Evolutionary conservation across 345 rosid genomes (phyloP).

Genomic region (Garcia nutans): DNA sequence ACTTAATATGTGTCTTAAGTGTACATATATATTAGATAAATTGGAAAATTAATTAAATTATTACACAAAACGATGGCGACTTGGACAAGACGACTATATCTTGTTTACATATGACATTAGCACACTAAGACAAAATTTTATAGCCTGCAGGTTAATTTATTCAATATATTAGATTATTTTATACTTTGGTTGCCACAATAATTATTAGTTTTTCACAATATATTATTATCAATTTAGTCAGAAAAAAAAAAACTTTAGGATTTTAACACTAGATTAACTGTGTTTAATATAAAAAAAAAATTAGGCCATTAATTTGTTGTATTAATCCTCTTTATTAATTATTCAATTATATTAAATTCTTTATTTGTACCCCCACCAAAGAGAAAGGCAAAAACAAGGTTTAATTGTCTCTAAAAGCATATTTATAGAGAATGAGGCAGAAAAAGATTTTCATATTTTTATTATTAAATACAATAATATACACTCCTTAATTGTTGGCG

Average conservation of each 20-base stretch:
- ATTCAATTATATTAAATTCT: too few relatives aligned
- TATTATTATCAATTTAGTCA: neutral
- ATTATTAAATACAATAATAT: too few relatives aligned
- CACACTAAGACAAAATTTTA: neutral
- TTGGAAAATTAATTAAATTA: too few relatives aligned
- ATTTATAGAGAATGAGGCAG: neutral
- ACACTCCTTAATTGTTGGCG: too few relatives aligned
- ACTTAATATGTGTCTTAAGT: too few relatives aligned
- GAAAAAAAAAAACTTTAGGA: too few relatives aligned
- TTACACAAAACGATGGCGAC: conserved; percentile 22
- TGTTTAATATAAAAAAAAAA: too few relatives aligned
- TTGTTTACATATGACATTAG: neutral
- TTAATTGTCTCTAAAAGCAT: neutral
- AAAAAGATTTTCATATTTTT: too few relatives aligned
- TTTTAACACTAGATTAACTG: too few relatives aligned
- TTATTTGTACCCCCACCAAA: neutral
- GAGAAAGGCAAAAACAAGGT: neutral
- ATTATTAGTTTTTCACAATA: neutral
- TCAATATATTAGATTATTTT: neutral
- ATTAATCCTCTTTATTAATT: too few relatives aligned
- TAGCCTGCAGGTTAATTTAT: neutral
- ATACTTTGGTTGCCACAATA: neutral
- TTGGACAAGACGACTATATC: conserved; percentile 27
- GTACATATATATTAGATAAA: too few relatives aligned
- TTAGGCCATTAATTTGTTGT: too few relatives aligned